phyloP scores from a whole-genome alignment of 2,329 filamentous ascomycete genomes.

The Cryphonectria japonica region DNA sequence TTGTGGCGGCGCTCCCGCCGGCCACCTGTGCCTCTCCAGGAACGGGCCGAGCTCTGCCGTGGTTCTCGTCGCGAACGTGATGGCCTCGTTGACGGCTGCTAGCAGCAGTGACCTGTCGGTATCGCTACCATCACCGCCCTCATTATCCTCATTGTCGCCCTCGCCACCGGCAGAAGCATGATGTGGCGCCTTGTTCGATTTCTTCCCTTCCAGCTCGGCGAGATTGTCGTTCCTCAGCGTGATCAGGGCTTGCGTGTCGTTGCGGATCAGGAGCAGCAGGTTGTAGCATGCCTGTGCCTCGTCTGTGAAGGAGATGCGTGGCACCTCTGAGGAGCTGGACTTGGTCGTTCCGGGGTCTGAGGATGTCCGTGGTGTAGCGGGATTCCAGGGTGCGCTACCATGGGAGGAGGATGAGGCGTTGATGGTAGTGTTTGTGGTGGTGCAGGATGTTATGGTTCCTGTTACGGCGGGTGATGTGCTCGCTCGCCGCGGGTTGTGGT shows the following conservation, averaged over 20 bases:
- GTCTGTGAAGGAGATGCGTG: conserved; percentile 19
- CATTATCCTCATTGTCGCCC: neutral
- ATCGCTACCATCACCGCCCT: neutral
- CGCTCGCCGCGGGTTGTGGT: neutral
- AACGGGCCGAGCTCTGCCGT: conserved; percentile 28
- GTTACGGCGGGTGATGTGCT: neutral
- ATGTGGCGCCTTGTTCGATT: neutral
- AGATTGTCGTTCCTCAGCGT: conserved; percentile 27
- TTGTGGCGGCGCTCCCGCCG: neutral
- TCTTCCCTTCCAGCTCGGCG: conserved; percentile 6
- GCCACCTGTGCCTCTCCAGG: conserved; percentile 26
- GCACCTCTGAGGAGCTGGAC: neutral
- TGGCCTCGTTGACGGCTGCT: conserved; percentile 24
- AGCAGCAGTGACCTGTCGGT: conserved; percentile 16
- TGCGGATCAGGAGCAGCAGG: conserved; percentile 25
- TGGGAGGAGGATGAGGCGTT: neutral
- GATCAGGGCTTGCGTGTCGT: conserved; percentile 29
- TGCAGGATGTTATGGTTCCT: neutral
- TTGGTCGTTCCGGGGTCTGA: conserved; percentile 21
- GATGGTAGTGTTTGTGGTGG: neutral
- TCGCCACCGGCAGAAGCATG: neutral
- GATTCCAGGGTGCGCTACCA: neutral
- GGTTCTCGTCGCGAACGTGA: conserved; percentile 25
- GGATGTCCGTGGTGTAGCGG: conserved; percentile 15
- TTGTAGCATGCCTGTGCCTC: conserved; percentile 29